Evolutionary conservation across 331 rosid species (phyloP).

Genomic region (Malus hybrid): DNA sequence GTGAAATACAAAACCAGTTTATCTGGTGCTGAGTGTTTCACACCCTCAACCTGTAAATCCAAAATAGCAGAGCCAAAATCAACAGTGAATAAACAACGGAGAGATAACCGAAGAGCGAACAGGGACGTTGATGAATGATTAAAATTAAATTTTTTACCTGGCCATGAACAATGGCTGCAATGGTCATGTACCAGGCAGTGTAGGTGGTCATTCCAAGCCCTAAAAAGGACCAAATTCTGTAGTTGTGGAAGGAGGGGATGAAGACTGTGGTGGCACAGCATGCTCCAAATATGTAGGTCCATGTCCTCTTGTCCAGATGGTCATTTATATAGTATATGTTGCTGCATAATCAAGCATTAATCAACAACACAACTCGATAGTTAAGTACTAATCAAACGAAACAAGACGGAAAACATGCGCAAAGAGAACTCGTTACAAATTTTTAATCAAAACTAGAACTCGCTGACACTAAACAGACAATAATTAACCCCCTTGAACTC

Average conservation of each 20-base stretch:
- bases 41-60: slow-evolving; percentile 57
- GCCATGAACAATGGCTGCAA: slow-evolving; percentile 72
- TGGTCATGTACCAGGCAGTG: slow-evolving; percentile 93
- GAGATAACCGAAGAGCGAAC: background rate
- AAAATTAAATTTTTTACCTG: slow-evolving; percentile 35
- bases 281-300: slow-evolving; percentile 95
- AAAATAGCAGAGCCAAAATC: background rate
- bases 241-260: slow-evolving; percentile 92
- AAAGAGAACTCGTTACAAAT: no score
- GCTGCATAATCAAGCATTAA: slow-evolving; percentile 30
- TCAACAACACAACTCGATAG: background rate
- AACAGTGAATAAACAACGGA: background rate
- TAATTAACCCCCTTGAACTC: background rate
- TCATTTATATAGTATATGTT: slow-evolving; percentile 85
- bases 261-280: slow-evolving; percentile 92
- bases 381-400: background rate
- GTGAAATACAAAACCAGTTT: slow-evolving; percentile 81
- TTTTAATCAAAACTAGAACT: background rate
- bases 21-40: slow-evolving; percentile 67
- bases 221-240: slow-evolving; percentile 91
- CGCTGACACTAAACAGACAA: background rate
- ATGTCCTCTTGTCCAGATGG: slow-evolving; percentile 86
- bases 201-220: slow-evolving; percentile 90
- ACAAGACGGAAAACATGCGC: background rate
- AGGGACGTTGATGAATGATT: background rate